Conservation (phyloP, 768 basidiomycete species). For the Lactifluus echinatus region DNA sequence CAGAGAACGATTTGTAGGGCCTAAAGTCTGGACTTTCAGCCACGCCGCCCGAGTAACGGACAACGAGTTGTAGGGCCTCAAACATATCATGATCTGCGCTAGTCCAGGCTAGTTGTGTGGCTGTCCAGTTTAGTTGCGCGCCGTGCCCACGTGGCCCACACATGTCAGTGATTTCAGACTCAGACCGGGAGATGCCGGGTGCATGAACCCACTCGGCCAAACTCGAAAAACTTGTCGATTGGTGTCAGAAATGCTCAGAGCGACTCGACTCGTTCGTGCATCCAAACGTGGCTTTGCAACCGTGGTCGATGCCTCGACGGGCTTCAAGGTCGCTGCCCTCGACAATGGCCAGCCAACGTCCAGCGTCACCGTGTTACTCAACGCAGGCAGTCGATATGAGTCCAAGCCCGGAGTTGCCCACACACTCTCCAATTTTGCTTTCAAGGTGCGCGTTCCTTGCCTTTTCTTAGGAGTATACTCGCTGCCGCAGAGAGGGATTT, state of each 20-base stretch:
- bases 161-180: not conserved
- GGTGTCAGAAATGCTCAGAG: constrained; percentile 17
- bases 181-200: not conserved
- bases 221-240: too few relatives aligned
- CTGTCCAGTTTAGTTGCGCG: too few relatives aligned
- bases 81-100: too few relatives aligned
- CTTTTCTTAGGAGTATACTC: not conserved
- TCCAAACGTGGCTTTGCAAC: constrained; percentile 67
- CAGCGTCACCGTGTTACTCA: constrained; percentile 82
- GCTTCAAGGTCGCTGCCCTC: constrained; percentile 72
- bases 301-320: constrained; percentile 66
- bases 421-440: constrained; percentile 95
- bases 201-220: not conserved
- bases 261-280: constrained; percentile 12
- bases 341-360: constrained; percentile 80
- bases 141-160: too few relatives aligned
- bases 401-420: constrained; percentile 84
- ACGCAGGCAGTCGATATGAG: constrained; percentile 88
- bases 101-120: too few relatives aligned
- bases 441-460: constrained; percentile 63
- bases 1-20: too few relatives aligned
- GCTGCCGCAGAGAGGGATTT: not conserved
- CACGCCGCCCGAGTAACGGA: too few relatives aligned
- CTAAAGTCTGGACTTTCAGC: too few relatives aligned
- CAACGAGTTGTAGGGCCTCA: too few relatives aligned